Evolutionary conservation across 768 basidiomycete genomes (phyloP).

Genomic region (Naganishia vishniacii): DNA sequence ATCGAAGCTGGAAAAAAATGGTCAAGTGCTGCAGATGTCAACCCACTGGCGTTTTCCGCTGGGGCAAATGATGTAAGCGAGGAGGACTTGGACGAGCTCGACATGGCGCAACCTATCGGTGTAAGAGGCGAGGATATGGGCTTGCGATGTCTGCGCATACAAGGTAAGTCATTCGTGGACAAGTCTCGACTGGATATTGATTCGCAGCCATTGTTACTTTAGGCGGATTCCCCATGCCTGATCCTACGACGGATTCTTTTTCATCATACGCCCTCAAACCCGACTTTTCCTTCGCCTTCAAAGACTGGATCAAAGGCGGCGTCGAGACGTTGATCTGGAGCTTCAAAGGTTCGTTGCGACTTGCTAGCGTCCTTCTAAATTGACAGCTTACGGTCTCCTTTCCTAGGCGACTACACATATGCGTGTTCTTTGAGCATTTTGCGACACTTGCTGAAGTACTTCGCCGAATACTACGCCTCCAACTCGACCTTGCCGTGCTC

Average conservation of each 20-base stretch:
- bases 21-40: constrained; percentile 5
- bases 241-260: constrained; percentile 2
- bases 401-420: constrained; percentile 18
- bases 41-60: no score
- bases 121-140: constrained; percentile 16
- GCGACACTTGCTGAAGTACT: constrained; percentile 20
- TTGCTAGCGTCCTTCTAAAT: neutral
- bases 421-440: constrained; percentile 13
- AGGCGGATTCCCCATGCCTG: constrained; percentile 24
- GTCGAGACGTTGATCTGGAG: constrained; percentile 24
- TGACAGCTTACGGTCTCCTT: neutral
- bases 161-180: constrained; percentile 6
- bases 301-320: constrained; percentile 22
- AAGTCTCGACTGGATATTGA: neutral
- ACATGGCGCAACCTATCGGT: neutral
- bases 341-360: constrained; percentile 16
- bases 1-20: constrained; percentile 21
- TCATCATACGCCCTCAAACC: constrained; percentile 11
- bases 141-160: constrained; percentile 11
- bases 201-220: neutral
- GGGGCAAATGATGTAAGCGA: no score
- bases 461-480: constrained; percentile 11
- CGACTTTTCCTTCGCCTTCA: constrained; percentile 25
- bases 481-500: constrained; percentile 1
- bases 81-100: neutral